A percentile compares a stretch with the other conserved stretches of the same genome.
Conservation (phyloP, 2,329 filamentous ascomycete species). For the Hypoxylon sp. region DNA sequence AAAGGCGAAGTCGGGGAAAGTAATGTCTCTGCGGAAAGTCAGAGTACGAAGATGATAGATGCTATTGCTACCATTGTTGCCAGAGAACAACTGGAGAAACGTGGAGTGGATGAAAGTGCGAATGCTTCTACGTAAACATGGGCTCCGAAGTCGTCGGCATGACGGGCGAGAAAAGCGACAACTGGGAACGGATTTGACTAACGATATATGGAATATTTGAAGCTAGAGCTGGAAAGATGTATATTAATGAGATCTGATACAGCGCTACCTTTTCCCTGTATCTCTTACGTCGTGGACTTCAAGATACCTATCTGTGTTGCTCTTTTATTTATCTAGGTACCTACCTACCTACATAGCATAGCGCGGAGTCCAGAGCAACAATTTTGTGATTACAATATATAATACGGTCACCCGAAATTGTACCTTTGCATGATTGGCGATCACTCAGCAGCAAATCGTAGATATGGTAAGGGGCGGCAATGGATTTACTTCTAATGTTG, state of each 20-base stretch:
- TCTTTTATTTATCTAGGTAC: constrained; percentile 3
- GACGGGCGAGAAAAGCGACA: neutral
- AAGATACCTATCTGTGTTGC: constrained; percentile 38
- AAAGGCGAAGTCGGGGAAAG: constrained; percentile 26
- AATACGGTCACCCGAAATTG: constrained; percentile 10
- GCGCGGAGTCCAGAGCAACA: constrained; percentile 40
- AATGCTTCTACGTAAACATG: constrained; percentile 19
- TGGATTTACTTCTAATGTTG: constrained; percentile 1
- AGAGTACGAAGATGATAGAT: constrained; percentile 22
- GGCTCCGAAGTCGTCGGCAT: neutral
- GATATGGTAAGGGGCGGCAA: neutral
- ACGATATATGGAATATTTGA: constrained; percentile 1
- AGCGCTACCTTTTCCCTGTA: constrained; percentile 18
- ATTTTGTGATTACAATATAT: constrained; percentile 23
- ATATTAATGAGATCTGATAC: constrained; percentile 16
- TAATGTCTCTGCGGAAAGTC: constrained; percentile 30
- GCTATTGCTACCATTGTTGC: neutral
- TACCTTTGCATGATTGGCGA: neutral
- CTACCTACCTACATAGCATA: constrained; percentile 31
- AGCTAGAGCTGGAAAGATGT: constrained; percentile 12
- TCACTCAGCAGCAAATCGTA: neutral
- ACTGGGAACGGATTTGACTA: neutral
- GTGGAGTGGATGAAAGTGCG: constrained; percentile 1
- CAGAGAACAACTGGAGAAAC: constrained; percentile 12
- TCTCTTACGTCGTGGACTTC: constrained; percentile 7